phyloP scores from a whole-genome alignment of 1,284 basidiomycete genomes.

The Cutaneotrichosporon sp. region DNA sequence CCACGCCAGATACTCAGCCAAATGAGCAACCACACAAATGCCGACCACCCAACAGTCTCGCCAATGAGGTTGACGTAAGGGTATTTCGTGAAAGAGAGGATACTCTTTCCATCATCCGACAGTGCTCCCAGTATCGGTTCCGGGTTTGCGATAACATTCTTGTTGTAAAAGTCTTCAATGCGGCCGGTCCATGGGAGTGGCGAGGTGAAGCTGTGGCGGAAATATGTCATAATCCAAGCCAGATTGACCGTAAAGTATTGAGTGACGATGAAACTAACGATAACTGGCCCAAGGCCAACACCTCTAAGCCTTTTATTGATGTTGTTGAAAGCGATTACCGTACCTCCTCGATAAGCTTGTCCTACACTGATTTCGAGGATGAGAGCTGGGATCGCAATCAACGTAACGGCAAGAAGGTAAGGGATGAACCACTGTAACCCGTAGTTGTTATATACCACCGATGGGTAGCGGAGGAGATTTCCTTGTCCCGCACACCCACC shows the following conservation, averaged over 20 bases:
- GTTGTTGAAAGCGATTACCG: constrained; percentile 32
- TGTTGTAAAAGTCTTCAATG: constrained; percentile 31
- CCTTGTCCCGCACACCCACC: constrained; percentile 33
- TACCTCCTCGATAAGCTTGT: constrained; percentile 32
- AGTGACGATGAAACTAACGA: constrained; percentile 29
- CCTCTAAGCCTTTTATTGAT: constrained; percentile 28
- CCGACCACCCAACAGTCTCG: constrained; percentile 30
- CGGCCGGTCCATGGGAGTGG: constrained; percentile 30
- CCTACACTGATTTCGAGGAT: constrained; percentile 31
- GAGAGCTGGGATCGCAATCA: constrained; percentile 32
- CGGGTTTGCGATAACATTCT: constrained; percentile 30
- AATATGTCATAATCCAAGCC: constrained; percentile 35
- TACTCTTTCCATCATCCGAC: constrained; percentile 11
- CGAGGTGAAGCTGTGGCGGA: constrained; percentile 25
- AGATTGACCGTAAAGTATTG: constrained; percentile 36
- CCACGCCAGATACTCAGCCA: constrained; percentile 29
- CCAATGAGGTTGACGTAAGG: constrained; percentile 24
- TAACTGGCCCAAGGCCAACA: constrained; percentile 29
- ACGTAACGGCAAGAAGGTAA: constrained; percentile 28
- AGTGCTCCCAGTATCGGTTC: constrained; percentile 18
- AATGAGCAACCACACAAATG: constrained; percentile 23
- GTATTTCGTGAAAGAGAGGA: constrained; percentile 22
- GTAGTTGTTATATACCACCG: constrained; percentile 34
- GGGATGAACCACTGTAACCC: constrained; percentile 36
- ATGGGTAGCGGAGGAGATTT: constrained; percentile 32